A percentile compares a stretch with the other conserved stretches of the same genome.
Conservation (phyloP, 179 eudicot species). For the Vitellaria paradoxa region DNA sequence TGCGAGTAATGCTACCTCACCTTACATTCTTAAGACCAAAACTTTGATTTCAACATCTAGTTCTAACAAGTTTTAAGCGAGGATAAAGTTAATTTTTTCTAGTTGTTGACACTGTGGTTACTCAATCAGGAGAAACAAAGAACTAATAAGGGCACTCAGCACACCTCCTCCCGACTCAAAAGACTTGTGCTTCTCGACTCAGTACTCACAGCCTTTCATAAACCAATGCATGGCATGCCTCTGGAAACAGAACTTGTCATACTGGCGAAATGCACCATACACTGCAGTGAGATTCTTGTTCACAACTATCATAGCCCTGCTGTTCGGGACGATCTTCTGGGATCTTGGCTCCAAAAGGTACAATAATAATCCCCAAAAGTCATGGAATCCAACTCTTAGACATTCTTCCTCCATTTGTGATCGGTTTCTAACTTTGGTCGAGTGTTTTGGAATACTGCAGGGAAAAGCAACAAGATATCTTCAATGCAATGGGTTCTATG, state of each 20-base stretch:
- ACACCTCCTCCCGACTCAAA: conserved; percentile 60
- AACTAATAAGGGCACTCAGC: conserved; percentile 54
- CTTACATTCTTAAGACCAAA: neutral
- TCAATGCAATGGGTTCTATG: conserved; percentile 52
- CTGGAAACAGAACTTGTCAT: conserved; percentile 82
- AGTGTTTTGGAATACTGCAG: conserved; percentile 13
- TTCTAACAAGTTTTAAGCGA: neutral
- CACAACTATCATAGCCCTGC: conserved; percentile 54
- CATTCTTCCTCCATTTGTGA: neutral
- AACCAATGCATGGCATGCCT: conserved; percentile 70
- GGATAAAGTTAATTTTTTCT: neutral
- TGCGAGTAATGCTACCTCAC: conserved; percentile 36
- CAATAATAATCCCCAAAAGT: neutral
- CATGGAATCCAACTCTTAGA: neutral
- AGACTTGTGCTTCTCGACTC: conserved; percentile 62
- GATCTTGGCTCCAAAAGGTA: conserved; percentile 59
- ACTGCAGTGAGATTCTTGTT: conserved; percentile 69
- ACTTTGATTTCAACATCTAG: too few relatives aligned
- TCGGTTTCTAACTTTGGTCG: neutral
- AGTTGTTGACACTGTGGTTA: neutral
- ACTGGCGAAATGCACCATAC: conserved; percentile 83
- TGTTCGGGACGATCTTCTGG: conserved; percentile 82
- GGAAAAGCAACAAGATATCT: conserved; percentile 24
- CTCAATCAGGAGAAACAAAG: conserved; percentile 62
- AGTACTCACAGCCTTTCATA: conserved; percentile 51